Base-by-base conservation (phyloP, 2,329 filamentous ascomycete genomes). In the Arthrobotrys musiformis region DNA sequence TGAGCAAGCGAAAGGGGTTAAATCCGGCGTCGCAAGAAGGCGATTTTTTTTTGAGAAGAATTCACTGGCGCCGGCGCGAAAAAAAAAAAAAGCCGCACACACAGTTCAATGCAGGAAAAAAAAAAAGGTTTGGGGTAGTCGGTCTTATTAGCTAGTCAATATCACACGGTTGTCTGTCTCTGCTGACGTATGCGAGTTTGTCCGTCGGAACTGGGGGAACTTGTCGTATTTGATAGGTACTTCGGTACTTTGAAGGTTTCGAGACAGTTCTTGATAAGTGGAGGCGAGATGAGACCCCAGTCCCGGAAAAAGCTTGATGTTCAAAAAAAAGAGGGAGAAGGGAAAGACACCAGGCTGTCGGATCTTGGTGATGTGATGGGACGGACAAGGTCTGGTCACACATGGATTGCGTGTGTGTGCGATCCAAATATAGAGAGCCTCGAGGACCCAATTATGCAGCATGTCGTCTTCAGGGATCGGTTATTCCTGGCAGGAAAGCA, bases 361-460 rank as follows among this genome's bases (percentile, higher is more conserved):
- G 58, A 64, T 67, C 63, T 54, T 54, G n/a, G 48, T 56, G 48
- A 40, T 42, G 30, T 24, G 58, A n/a, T 52, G 46, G 22, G 33
- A 26, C 17, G 40, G 15, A 17, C 9, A 24, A n/a, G 44, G 44
- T 2, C 24, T 17, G 28, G 61, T 61, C 24, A 30, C 48, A 73
- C 69, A 44, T 35, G 69, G 50, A 42, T 61, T 70, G 64, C 64
- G 52, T 73, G 58, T 50, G 13, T 37, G 17, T 28, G 30, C 30
- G 73, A 60, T 58, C 72, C 73, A 77, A 77, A 77, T 77, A 66
- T 77, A 77, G 73, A 62, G 48, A n/a, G 66, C 26, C 19, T 30
- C 17, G 35, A 35, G 15, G 48, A 46, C 37, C 46, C 40, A 35
- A 46, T n/a, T 50, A 24, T 30, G 42, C 15, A 44, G 17, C n/a